phyloP scores from a whole-genome alignment of 2,329 filamentous ascomycete species.

The Allantophomopsis cytisporea region DNA sequence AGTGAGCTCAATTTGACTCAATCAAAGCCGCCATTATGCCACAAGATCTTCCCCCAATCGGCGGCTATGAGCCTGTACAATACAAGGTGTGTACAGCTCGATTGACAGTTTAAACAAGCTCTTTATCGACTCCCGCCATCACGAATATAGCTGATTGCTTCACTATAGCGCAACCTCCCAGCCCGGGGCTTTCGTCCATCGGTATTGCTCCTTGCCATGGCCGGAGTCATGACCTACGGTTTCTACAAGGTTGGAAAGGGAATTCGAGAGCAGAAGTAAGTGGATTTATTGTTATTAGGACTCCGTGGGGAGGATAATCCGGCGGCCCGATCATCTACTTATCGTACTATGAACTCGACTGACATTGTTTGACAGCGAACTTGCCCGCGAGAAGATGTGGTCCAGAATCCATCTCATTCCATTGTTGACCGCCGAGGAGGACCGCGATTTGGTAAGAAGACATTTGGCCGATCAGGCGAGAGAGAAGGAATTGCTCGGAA shows the following conservation, averaged over 20 bases:
- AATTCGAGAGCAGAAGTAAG: conserved; percentile 84
- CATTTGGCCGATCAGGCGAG: conserved; percentile 76
- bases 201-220: conserved; percentile 64
- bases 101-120: background rate
- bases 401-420: conserved; percentile 89
- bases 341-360: background rate
- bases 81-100: conserved; percentile 60
- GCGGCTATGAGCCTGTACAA: conserved; percentile 93
- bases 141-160: background rate
- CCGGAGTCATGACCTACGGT: conserved; percentile 72
- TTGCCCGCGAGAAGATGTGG: conserved; percentile 97
- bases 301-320: background rate
- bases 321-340: background rate
- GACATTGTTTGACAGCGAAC: conserved; percentile 48
- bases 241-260: conserved; percentile 79
- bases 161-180: conserved; percentile 70
- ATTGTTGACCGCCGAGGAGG: conserved; percentile 88
- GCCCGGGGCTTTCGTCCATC: conserved; percentile 79
- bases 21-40: conserved; percentile 51
- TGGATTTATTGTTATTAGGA: conserved; percentile 1
- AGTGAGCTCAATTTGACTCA: too few relatives aligned
- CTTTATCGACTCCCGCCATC: background rate
- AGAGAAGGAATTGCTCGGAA: conserved; percentile 82
- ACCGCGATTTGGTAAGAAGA: conserved; percentile 84
- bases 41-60: conserved; percentile 92